Evolutionary conservation across 2,329 filamentous ascomycete species (phyloP), one percentile per base, ranked within the genome.

Genomic region (Fusarium transvaalense): DNA sequence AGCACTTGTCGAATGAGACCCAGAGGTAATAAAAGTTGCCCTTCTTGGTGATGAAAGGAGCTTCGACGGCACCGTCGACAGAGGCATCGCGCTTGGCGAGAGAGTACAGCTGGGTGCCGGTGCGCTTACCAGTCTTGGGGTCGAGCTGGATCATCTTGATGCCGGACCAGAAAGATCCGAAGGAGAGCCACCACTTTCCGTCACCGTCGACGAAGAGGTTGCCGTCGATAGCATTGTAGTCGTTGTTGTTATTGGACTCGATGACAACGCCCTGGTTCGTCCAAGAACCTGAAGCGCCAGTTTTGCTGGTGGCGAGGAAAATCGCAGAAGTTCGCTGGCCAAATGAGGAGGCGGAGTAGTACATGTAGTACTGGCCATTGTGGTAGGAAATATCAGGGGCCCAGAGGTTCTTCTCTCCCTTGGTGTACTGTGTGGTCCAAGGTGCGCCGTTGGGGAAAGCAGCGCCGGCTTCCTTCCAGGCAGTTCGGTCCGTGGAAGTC

Each of bases 351-450:
- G 76, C 76, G 0, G 76, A 78, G 68, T 78, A 78, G 74, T 78
- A 78, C 31, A 78, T 45, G 35, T 73, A 77, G 71, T 76, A 78
- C 58, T 71, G 57, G 1, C 71, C 74, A 50, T 77, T 74, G 29
- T 69, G 75, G 64, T 74, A 78, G 2, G 80, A 78, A 8, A 87
- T 83, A 68, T 89, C 87, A 0, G 88, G 88, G 0, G 88, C 88
- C 85, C 61, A 81, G 34, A 78, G 76, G 39, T 77, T 78, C 59
- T 61, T 68, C 2, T 71, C 74, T 29, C 74, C 75, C 4, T 61
- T 58, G 27, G 76, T 77, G 45, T 77, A 78, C 17, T 71, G 56
- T 1, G 71, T 75, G 1, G 76, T 78, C 76, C 76, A 78, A 0
- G 76, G 65, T 9, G 76, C 76, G 4, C 76, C 76, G 27, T 67